phyloP scores from a whole-genome alignment of 2,329 filamentous ascomycete species.

The Phyllosticta capitalensis region DNA sequence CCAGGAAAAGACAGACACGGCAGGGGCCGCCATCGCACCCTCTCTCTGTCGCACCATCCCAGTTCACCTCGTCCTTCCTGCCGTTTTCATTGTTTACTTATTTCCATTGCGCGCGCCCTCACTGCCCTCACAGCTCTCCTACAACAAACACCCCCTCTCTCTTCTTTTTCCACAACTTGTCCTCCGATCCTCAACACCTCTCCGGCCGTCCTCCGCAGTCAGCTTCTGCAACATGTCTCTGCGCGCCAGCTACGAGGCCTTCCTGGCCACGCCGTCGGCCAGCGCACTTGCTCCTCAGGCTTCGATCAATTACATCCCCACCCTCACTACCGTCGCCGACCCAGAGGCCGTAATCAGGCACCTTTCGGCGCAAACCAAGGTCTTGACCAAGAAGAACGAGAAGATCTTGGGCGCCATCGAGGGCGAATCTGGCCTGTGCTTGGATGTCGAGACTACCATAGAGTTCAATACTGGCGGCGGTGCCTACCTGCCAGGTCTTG shows the following conservation, averaged over 20 bases:
- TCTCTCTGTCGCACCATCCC: not conserved
- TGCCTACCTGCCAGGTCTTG: constrained; percentile 75
- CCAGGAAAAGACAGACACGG: not conserved
- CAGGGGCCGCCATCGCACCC: not conserved
- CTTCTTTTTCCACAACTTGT: not conserved
- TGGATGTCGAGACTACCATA: constrained; percentile 73
- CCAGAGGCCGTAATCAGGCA: constrained; percentile 75
- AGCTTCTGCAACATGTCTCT: constrained; percentile 27
- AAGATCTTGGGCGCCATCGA: constrained; percentile 67
- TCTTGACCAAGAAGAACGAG: constrained; percentile 76
- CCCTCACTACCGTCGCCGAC: constrained; percentile 64
- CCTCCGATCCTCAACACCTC: constrained; percentile 5
- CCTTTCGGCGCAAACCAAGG: constrained; percentile 57
- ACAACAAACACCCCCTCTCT: constrained; percentile 2
- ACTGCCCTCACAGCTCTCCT: too few species aligned
- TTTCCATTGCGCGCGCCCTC: too few species aligned
- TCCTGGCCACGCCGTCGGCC: constrained; percentile 33
- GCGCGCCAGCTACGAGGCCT: constrained; percentile 33
- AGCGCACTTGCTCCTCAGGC: constrained; percentile 36
- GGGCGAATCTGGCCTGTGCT: constrained; percentile 55
- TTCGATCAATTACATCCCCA: constrained; percentile 73
- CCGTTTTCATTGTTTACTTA: constrained; percentile 1
- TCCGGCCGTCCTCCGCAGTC: constrained; percentile 4
- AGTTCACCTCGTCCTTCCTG: not conserved
- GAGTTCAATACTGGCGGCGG: constrained; percentile 77